Evolutionary conservation across 768 basidiomycete species (phyloP).

Genomic region (Lyophyllum atratum): DNA sequence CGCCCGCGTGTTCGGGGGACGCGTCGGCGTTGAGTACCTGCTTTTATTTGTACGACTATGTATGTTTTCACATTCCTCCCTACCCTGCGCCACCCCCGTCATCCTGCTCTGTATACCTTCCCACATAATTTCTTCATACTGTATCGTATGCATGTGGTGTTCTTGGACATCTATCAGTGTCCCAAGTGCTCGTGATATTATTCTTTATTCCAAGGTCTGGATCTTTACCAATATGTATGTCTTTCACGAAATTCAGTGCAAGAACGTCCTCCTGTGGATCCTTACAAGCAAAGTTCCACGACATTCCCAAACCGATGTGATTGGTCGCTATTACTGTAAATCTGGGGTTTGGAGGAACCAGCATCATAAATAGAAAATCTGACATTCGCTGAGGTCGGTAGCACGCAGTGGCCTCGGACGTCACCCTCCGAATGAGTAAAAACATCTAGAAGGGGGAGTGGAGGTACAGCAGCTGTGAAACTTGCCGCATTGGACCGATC

Average conservation of each 20-base stretch:
- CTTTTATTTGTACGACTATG: slow-evolving; percentile 1
- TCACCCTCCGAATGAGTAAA: neutral
- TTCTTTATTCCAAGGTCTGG: slow-evolving; percentile 4
- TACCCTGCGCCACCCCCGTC: neutral
- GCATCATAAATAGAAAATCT: neutral
- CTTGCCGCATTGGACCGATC: neutral
- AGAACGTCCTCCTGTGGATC: neutral
- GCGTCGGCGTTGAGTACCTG: slow-evolving; percentile 45
- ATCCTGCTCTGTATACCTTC: slow-evolving; percentile 4
- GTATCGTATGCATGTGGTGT: slow-evolving; percentile 6
- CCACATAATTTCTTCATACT: slow-evolving; percentile 1
- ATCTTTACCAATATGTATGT: neutral
- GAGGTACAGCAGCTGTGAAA: neutral
- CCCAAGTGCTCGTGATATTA: neutral
- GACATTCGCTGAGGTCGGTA: too few species aligned
- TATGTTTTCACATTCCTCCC: neutral
- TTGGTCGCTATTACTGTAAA: neutral
- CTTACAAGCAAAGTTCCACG: neutral
- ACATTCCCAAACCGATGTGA: neutral
- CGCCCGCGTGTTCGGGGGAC: slow-evolving; percentile 54
- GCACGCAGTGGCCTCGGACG: too few species aligned
- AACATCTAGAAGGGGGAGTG: neutral
- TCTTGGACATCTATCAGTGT: slow-evolving; percentile 1
- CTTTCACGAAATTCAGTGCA: neutral
- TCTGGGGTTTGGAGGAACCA: neutral